Base-by-base conservation (phyloP, 495 filamentous ascomycete genomes). In the Saxispiralis lemnorum region DNA sequence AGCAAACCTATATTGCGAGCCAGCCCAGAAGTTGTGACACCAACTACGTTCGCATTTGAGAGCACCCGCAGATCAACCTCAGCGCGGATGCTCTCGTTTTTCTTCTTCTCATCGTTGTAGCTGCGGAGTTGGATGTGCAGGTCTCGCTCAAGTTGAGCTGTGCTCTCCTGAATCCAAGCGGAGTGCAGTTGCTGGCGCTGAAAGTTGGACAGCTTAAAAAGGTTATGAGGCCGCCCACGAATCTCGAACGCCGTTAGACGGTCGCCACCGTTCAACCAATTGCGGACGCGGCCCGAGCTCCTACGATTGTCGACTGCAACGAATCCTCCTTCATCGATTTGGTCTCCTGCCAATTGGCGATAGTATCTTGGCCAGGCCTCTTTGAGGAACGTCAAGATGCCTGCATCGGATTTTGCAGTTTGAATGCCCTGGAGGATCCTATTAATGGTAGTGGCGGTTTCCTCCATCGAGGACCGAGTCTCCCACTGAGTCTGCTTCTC, bases 11-110 rank as follows among this genome's bases (percentile, higher is more conserved):
- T 53, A 36, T 80, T 76, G 12, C 67, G 63, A 7, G 82, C 81
- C 4, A 89, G 59, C 0, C 83, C 81, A 0, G 77, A 73, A 1
- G 84, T 85, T 0, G 82, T 89, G 1, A 80, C 64, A 0, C 81
- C 79, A 39, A 92, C 73, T n/a, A 92, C 62, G 36, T 83, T 58
- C 0, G 67, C 68, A 42, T 65, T 39, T 20, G 59, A 46, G 0
- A 81, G 66, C 35, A 66, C 68, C 31, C 73, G 60, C 1, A 68
- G 56, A 46, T 75, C 61, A 1, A 70, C 47, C 36, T 80, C 73
- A 13, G 62, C 54, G 31, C 59, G 55, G 7, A 64, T 59, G 12
- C 52, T 49, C 35, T 71, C 60, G 7, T 54, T 49, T 1, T 50
- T 38, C 6, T 48, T 33, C 46, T 66, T 71, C 7, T 45, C 49